phyloP scores from a whole-genome alignment of 768 basidiomycete genomes.

The Mycena metata region DNA sequence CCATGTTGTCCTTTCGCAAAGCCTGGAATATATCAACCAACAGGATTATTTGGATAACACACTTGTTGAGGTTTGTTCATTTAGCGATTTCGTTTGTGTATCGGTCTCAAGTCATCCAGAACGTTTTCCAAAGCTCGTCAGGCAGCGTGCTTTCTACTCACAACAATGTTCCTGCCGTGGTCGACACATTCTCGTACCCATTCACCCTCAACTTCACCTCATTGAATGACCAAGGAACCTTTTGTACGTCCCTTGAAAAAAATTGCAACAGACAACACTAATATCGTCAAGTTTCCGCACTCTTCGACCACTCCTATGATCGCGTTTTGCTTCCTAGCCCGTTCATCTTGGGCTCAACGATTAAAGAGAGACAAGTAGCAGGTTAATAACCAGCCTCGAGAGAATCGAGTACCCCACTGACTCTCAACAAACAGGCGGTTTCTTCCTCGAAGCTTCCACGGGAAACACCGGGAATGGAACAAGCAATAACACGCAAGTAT shows the following conservation, averaged over 20 bases:
- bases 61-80: constrained; percentile 50
- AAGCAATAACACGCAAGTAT: constrained; percentile 64
- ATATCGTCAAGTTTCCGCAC: constrained; percentile 58
- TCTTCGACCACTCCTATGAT: constrained; percentile 79
- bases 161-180: constrained; percentile 54
- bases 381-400: constrained; percentile 48
- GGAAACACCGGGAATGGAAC: constrained; percentile 78
- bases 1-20: constrained; percentile 72
- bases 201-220: constrained; percentile 60
- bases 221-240: constrained; percentile 49
- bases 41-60: constrained; percentile 71
- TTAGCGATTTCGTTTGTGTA: neutral
- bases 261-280: constrained; percentile 19
- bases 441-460: constrained; percentile 57
- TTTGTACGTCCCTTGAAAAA: constrained; percentile 49
- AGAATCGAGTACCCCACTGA: neutral
- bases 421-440: constrained; percentile 55
- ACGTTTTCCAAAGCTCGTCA: constrained; percentile 55
- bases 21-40: constrained; percentile 69
- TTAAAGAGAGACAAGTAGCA: constrained; percentile 69
- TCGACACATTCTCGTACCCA: constrained; percentile 61
- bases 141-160: constrained; percentile 56
- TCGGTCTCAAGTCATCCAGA: constrained; percentile 44
- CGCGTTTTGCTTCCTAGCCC: constrained; percentile 70
- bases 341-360: constrained; percentile 69